Evolutionary conservation across 495 filamentous ascomycete genomes (phyloP).

Genomic region (Sordaria brevicollis): DNA sequence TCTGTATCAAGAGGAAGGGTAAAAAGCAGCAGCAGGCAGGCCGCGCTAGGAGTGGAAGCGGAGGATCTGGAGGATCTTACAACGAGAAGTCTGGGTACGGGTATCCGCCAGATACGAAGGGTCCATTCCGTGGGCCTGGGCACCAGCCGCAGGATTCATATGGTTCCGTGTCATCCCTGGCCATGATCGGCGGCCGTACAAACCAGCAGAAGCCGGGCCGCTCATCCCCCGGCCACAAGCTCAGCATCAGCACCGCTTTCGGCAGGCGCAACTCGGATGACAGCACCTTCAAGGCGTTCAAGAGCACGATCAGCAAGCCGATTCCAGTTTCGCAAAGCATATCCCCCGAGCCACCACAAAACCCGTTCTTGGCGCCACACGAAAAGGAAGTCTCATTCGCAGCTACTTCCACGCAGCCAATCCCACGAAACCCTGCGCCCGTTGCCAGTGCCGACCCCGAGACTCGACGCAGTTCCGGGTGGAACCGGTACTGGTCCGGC

Average conservation of each 20-base stretch:
- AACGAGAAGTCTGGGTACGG: conserved; percentile 42
- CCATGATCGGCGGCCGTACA: conserved; percentile 42
- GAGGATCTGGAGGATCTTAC: conserved; percentile 37
- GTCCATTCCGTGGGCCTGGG: conserved; percentile 37
- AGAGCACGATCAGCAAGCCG: conserved; percentile 44
- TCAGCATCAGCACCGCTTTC: conserved; percentile 39
- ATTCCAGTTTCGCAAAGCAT: conserved; percentile 22
- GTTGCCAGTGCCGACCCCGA: conserved; percentile 11
- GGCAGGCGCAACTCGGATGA: conserved; percentile 30
- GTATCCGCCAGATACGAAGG: conserved; percentile 43
- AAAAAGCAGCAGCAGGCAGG: conserved; percentile 41
- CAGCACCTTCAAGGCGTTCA: conserved; percentile 42
- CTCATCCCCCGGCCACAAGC: conserved; percentile 26
- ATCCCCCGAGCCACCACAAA: conserved; percentile 4
- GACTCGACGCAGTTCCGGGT: conserved; percentile 46
- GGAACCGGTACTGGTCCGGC: conserved; percentile 52
- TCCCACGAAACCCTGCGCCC: conserved; percentile 20
- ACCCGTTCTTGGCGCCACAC: conserved; percentile 16
- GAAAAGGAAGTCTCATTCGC: conserved; percentile 35
- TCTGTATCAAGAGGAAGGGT: conserved; percentile 53
- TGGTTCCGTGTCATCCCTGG: conserved; percentile 45
- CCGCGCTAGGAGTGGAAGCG: conserved; percentile 39
- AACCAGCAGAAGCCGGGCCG: conserved; percentile 30
- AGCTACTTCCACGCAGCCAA: conserved; percentile 23
- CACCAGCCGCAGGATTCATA: conserved; percentile 37